Base-by-base conservation (phyloP, 163 green algal genomes). In the Prototheca cutis region DNA sequence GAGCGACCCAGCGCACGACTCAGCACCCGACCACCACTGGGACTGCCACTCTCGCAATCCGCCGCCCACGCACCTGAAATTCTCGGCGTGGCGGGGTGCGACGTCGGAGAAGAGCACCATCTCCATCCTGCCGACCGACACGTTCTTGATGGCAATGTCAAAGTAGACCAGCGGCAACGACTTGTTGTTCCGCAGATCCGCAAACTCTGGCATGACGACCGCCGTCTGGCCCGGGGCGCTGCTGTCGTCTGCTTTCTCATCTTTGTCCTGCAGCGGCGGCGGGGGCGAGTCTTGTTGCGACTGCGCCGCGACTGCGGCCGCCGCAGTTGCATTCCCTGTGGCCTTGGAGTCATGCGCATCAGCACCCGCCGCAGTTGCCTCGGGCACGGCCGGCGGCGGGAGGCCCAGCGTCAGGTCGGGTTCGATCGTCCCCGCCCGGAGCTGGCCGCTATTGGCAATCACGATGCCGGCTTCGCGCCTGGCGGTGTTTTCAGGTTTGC, bases 71-170 rank as follows among this genome's bases (percentile, higher is more conserved):
- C 42, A 51, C 42, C 42, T 47, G 63, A 86, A 79, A 70, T 85
- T 89, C 61, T 89, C 82, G 8, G 82, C 72, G 0, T 76, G 66
- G 19, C 71, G 40, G 0, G 81, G 80, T 4, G 68, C 63, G 7
- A 80, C 53, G 63, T 88, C 74, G 0, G 61, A 55, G 47, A 87
- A 90, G 19, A 91, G 61, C 49, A 86, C 82, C 39, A 84, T 72
- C 66, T 84, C 78, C n/a, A 90, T 84, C 30, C 82, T 69, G 0
- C 83, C 83, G 1, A 67, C 55, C n/a, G 61, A 61, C 53, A 71
- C 34, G 34, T 68, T 72, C 68, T 81, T 76, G 40, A 89, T 81
- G 2, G 59, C 60, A 0, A 87, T 64, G 57, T 90, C 81, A 6
- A 89, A 32, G 51, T 63, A 89, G 23, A 88, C 80, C 17, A 87